Evolutionary conservation across 2,329 filamentous ascomycete species (phyloP), one percentile per base, ranked within the genome.

Genomic region (Talaromyces sp.): DNA sequence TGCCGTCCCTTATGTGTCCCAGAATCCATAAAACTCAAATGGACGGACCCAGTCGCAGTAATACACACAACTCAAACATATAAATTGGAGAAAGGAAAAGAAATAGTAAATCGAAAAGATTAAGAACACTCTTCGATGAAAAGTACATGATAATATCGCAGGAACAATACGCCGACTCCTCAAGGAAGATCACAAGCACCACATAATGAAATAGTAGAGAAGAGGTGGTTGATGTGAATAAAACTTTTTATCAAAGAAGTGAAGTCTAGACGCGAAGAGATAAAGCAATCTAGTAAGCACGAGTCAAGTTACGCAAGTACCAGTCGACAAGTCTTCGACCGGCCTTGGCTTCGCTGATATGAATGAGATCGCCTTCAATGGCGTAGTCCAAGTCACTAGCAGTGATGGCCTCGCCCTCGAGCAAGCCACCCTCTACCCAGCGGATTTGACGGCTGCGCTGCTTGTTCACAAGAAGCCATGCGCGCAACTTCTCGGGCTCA

Each of bases 271-370:
- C 47, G 47, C 43, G 43, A 61, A 39, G 66, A 47, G 19, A 14
- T 0, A 19, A 41, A 41, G 50, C 19, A 52, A 48, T n/a, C 39
- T 64, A 96, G 84, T 99, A 99, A 66, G 93, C 96, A 78, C 95
- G 90, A 67, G 93, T 91, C 75, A 99, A 84, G 84, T 99, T 99
- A 77, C 95, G 90, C 77, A 99, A 87, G 81, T 99, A 99, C 95
- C 95, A 99, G 82, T 99, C 95, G 70, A 99, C 94, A 75, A 99
- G 84, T 83, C 95, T 96, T 74, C 95, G 88, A 76, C 95, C 95
- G 67, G 97, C 93, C 89, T 99, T 99, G 71, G 94, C 94, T 82
- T 99, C 95, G 66, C 94, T 97, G 72, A 99, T 95, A 82, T 99
- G 95, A 78, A 99, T 99, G 74, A 99, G 83, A 77, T 99, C 94